Evolutionary conservation across 208 protist species (phyloP), one percentile per base, ranked within the genome.

Genomic region (Porcisia deanei): DNA sequence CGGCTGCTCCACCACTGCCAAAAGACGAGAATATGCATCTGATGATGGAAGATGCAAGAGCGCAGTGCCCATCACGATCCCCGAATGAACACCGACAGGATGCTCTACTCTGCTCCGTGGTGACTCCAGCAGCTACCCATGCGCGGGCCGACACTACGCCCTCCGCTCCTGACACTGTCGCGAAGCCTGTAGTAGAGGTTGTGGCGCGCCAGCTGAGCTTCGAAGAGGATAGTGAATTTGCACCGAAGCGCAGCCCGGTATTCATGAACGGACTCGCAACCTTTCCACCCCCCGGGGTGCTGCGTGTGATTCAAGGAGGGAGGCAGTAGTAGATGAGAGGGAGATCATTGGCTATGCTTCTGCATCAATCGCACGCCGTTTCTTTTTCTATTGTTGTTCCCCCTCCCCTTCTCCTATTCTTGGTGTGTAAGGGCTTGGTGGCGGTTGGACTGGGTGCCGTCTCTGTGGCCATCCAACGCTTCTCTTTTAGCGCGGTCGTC

Each of bases 151-250:
- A 10, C 55, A 60, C 34, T 18, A 61, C 63, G 25, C 77, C 47
- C 0, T 41, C 49, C 6, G 55, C 22, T 14, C 60, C 78, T 22
- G 34, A 41, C 54, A 82, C 78, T 10, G 73, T 82, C 16, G 78
- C 78, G 1, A 82, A 82, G 68, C 78, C 73, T 8, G 60, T 78
- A 10, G 53, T 71, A 22, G 68, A 39, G n/a, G 18, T 71, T 30
- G 73, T 78, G 37, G 78, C 78, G 2, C 78, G 78, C 20, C 78
- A 82, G 73, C 68, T 82, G 54, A 69, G 73, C 43, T 82, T 75
- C 20, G 78, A 78, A 1, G 78, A 82, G 52, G 72, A 69, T 2
- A 43, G 30, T 30, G 73, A 70, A 5, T n/a, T 9, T 4, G 30
- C 68, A 4, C 30, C 10, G 37, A 59, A 72, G 53, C 30, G 12